phyloP scores from a whole-genome alignment of 2,329 filamentous ascomycete genomes.

The Aspergillus neotritici region DNA sequence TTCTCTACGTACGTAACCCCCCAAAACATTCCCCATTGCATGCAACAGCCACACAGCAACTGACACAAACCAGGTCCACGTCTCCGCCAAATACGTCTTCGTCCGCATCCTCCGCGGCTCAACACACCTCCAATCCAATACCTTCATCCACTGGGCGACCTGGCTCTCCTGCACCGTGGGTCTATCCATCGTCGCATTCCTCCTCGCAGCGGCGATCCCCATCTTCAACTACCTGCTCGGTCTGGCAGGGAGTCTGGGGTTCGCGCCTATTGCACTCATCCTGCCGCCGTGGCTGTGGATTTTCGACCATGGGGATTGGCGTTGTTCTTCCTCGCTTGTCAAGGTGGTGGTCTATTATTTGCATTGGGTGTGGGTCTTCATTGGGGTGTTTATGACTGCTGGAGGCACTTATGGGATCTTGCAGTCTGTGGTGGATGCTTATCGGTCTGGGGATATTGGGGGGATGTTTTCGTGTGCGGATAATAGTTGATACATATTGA shows the following conservation, averaged over 20 bases:
- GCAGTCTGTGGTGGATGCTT: neutral
- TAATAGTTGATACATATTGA: too few species aligned
- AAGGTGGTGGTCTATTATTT: conserved; percentile 35
- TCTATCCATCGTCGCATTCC: conserved; percentile 39
- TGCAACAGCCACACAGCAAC: conserved; percentile 34
- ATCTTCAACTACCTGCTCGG: conserved; percentile 48
- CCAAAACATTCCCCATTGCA: neutral
- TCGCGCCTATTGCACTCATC: conserved; percentile 36
- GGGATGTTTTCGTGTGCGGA: neutral
- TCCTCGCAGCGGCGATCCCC: conserved; percentile 47
- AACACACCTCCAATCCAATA: conserved; percentile 45
- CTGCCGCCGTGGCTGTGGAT: conserved; percentile 36
- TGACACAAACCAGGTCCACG: too few species aligned
- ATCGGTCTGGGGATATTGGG: neutral
- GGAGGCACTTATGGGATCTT: conserved; percentile 31
- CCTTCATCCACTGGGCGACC: conserved; percentile 43
- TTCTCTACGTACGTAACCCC: conserved; percentile 36
- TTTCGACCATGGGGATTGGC: conserved; percentile 39
- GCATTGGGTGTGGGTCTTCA: conserved; percentile 36
- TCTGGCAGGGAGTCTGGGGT: conserved; percentile 44
- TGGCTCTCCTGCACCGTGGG: conserved; percentile 44
- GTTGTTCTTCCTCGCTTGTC: neutral
- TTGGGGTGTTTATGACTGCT: conserved; percentile 40
- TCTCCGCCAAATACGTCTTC: conserved; percentile 38
- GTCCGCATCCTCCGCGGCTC: conserved; percentile 48